Conservation (phyloP, 306 rosid species). For the Citrullus colocynthis region DNA sequence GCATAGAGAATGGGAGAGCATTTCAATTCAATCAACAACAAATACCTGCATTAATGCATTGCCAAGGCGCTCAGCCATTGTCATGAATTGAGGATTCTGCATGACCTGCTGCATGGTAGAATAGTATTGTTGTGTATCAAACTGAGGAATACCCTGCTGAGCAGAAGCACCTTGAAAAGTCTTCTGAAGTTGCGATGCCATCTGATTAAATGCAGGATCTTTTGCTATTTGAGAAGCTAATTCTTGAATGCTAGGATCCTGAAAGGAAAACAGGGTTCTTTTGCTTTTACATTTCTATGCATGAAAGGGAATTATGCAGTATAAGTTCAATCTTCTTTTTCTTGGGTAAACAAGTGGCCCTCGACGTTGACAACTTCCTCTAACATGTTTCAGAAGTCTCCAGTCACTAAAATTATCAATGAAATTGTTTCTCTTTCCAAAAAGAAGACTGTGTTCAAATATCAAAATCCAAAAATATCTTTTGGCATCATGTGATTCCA, state of each 20-base stretch:
- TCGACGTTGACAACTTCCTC: not conserved
- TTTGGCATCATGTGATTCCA: not conserved
- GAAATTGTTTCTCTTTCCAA: no score
- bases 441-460: not conserved
- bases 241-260: slow-evolving; percentile 99
- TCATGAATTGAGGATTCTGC: slow-evolving; percentile 98
- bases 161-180: slow-evolving; percentile 62
- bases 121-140: slow-evolving; percentile 77
- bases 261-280: not conserved
- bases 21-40: not conserved
- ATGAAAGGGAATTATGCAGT: not conserved
- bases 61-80: slow-evolving; percentile 98
- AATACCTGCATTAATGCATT: slow-evolving; percentile 88
- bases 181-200: slow-evolving; percentile 96
- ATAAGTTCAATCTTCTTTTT: not conserved
- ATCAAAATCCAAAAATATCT: not conserved
- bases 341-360: not conserved
- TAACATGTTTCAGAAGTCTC: not conserved
- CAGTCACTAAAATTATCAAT: not conserved
- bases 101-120: slow-evolving; percentile 95
- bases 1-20: not conserved
- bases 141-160: slow-evolving; percentile 39
- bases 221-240: slow-evolving; percentile 92
- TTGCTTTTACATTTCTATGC: not conserved
- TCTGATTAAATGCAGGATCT: slow-evolving; percentile 93